Base-by-base conservation (phyloP, 192 early-diverging fungal genomes). In the Globomyces pollinis-pini region DNA sequence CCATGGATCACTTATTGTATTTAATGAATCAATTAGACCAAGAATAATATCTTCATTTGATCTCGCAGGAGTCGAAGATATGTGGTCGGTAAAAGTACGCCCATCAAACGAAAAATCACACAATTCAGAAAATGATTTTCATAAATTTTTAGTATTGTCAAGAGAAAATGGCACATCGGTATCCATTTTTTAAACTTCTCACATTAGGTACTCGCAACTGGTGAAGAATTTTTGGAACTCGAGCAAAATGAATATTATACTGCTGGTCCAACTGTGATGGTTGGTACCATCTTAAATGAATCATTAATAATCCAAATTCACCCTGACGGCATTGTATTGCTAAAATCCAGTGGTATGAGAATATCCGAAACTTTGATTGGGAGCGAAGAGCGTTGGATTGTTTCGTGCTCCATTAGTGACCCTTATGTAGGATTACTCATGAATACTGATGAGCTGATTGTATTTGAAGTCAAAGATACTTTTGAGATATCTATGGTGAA, bases 281-380 rank as follows among this genome's bases (percentile, higher is more conserved):
- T 86, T 3, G 85, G 85, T 8, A 78, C 85, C 15, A 61, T 94
- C 1, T 64, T 90, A 45, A 80, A 81, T 80, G n/a, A n/a, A n/a
- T n/a, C n/a, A 4, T 69, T 81, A 6, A 86, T 92, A 50, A 78
- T 99, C 4, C 96, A 99, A 63, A 87, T 94, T 7, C 74, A 89
- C 57, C 68, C 77, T n/a, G 61, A 69, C 15, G 91, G 92, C 0
- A 67, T 97, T 12, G 62, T 84, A 8, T 34, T 93, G 4, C 55
- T 96, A 24, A 24, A 34, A 9, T 11, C 62, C 65, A 42, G 60
- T 83, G 8, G 68, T 61, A 43, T 9, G 8, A 51, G 16, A 1
- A 33, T 62, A 15, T 23, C 28, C 15, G 38, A 36, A 33, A 3
- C 26, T 4, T 28, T 20, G 2, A 66, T 73, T 30, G 69, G 66